Evolutionary conservation across 495 filamentous ascomycete species (phyloP), one percentile per base, ranked within the genome.

Genomic region (Aspergillus affinis): DNA sequence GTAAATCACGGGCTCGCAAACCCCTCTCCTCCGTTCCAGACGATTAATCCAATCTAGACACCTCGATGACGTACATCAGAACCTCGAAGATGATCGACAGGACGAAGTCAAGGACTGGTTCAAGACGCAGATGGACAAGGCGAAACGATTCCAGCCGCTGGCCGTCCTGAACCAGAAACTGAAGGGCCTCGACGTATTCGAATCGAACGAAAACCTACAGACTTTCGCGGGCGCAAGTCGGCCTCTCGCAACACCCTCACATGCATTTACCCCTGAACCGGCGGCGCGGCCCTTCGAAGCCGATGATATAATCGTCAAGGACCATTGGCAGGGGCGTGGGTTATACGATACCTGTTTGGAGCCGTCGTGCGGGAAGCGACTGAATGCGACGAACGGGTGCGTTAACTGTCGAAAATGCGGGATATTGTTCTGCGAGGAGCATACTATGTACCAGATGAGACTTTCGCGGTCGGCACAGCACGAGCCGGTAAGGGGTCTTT

Each of bases 361-460:
- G 60, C 94, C 92, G 20, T 82, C 86, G 17, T 98, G 94, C 66
- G 90, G 87, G 20, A 87, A 88, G 69, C 84, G 85, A 27, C 78
- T 97, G 13, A 91, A 90, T 5, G 82, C 87, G 13, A 81, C 88
- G 20, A 91, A 88, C 62, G 92, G 93, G 17, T 90, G 81, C 59
- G 86, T 98, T 63, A 96, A 98, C 68, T 98, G 94, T 69, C 81
- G 94, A 55, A 89, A 91, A 54, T 98, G 94, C 62, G 94, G 94
- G 0, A 89, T 86, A 62, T 78, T 98, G 36, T 98, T 97, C 69
- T 98, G 94, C 74, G 93, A 98, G 69, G 91, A 95, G 63, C 95
- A 98, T 76, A 97, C 93, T 30, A 97, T 97, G 94, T 98, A 98
- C 66, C 93, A 98, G 76, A 98, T 98, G 90, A 97, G 94, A 81